Conservation (phyloP, 2,329 filamentous ascomycete genomes). For the Phialocephala subalpina region DNA sequence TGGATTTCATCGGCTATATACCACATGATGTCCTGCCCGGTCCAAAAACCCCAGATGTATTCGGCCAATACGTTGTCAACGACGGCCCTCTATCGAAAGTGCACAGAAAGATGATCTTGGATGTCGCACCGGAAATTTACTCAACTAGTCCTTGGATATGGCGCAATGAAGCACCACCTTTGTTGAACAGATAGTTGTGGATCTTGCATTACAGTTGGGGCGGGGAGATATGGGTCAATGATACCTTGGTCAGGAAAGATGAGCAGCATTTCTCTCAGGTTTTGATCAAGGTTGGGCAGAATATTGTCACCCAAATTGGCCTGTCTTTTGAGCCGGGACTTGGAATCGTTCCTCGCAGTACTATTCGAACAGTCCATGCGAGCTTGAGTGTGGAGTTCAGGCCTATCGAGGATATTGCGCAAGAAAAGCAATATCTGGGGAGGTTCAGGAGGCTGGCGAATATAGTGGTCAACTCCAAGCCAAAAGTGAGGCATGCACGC, state of each 20-base stretch:
- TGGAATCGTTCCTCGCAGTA: too few species aligned
- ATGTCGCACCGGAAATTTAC: not conserved
- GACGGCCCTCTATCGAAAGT: too few species aligned
- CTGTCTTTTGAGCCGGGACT: too few species aligned
- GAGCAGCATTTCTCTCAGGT: not conserved
- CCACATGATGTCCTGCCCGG: too few species aligned
- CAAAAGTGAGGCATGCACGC: not conserved
- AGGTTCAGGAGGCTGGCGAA: not conserved
- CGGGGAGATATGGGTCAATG: not conserved
- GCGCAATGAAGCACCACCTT: not conserved
- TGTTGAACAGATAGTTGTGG: not conserved
- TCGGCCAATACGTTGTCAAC: too few species aligned
- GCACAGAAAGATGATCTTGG: not conserved
- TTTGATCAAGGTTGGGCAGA: not conserved
- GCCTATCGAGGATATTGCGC: not conserved
- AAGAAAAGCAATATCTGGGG: not conserved
- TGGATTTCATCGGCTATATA: not conserved
- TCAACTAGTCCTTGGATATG: too few species aligned
- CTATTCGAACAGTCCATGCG: too few species aligned
- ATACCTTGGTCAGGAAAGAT: not conserved
- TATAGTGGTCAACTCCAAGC: not conserved
- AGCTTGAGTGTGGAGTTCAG: not conserved
- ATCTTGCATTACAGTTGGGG: not conserved
- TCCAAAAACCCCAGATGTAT: too few species aligned
- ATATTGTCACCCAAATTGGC: not conserved